Conservation (phyloP, 1,139 yeast species). For the Sugiyamaella grinbergsii region DNA sequence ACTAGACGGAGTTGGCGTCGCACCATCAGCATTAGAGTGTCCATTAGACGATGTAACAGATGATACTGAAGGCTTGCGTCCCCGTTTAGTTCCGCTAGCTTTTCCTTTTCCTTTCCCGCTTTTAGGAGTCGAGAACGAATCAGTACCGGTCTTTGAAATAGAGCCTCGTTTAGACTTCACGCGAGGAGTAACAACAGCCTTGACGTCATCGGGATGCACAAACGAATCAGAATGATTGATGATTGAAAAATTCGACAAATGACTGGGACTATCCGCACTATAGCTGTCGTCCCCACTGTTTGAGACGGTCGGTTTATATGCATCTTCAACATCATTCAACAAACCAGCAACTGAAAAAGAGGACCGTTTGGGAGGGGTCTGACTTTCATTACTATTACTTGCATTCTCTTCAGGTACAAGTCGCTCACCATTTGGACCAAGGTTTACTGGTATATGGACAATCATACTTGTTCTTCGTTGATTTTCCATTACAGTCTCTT, state of each 20-base stretch:
- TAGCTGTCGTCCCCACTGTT: background rate
- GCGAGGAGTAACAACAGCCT: background rate
- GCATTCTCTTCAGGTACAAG: background rate
- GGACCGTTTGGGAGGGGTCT: slow-evolving; percentile 8
- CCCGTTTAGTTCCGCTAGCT: background rate
- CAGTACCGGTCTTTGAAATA: background rate
- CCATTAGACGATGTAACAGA: background rate
- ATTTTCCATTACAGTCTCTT: slow-evolving; percentile 11
- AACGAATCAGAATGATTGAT: slow-evolving; percentile 5
- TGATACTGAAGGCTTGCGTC: background rate
- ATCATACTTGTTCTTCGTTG: slow-evolving; percentile 11
- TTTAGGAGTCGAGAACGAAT: slow-evolving; percentile 6
- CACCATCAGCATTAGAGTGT: background rate
- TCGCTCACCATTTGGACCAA: slow-evolving; percentile 11
- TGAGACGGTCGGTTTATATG: background rate
- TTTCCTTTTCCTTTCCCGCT: slow-evolving; percentile 10
- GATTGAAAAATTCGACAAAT: slow-evolving; percentile 1
- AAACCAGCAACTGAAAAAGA: slow-evolving; percentile 17
- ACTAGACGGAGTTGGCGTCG: background rate
- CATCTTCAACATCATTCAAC: slow-evolving; percentile 15
- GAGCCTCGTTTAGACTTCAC: slow-evolving; percentile 5
- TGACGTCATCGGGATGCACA: slow-evolving; percentile 9
- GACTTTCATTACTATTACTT: background rate
- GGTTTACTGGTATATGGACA: slow-evolving; percentile 15
- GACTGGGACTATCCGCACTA: background rate